phyloP scores from a whole-genome alignment of 2,329 filamentous ascomycete species.

The Paramyrothecium roridum region DNA sequence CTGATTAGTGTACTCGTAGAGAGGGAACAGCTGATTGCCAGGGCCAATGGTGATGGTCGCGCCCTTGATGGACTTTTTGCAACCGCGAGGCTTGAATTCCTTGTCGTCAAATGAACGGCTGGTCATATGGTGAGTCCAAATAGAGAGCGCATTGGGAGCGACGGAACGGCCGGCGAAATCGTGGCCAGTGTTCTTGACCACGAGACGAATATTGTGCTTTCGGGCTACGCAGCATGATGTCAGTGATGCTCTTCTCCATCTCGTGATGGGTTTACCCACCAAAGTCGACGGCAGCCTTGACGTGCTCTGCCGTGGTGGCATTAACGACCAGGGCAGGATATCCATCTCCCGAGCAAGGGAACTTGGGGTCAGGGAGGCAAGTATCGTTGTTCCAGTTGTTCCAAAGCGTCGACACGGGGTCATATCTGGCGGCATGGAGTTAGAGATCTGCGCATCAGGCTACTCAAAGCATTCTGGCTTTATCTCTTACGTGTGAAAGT shows the following conservation, averaged over 20 bases:
- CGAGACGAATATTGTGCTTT: conserved; percentile 37
- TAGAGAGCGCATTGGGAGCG: conserved; percentile 47
- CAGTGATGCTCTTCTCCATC: neutral
- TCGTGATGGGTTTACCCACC: neutral
- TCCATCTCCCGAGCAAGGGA: conserved; percentile 23
- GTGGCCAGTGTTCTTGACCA: conserved; percentile 38
- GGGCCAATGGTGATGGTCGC: conserved; percentile 53
- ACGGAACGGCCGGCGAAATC: conserved; percentile 42
- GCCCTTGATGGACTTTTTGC: conserved; percentile 36
- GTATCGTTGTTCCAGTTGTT: conserved; percentile 43
- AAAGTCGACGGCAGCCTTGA: conserved; percentile 12
- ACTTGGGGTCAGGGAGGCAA: conserved; percentile 34
- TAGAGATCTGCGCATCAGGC: neutral
- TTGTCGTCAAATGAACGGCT: conserved; percentile 31
- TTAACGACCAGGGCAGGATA: conserved; percentile 18
- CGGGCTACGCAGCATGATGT: conserved; percentile 25
- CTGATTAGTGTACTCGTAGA: conserved; percentile 41
- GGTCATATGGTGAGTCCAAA: conserved; percentile 51
- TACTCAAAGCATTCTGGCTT: neutral
- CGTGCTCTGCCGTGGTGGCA: conserved; percentile 16
- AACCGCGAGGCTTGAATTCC: conserved; percentile 37
- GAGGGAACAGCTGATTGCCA: conserved; percentile 47
- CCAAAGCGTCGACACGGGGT: conserved; percentile 12
- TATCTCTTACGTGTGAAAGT: conserved; percentile 17
- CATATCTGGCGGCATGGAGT: neutral